Evolutionary conservation across 371 early-diverging fungal species (phyloP).

Genomic region (Mortierella sp.): DNA sequence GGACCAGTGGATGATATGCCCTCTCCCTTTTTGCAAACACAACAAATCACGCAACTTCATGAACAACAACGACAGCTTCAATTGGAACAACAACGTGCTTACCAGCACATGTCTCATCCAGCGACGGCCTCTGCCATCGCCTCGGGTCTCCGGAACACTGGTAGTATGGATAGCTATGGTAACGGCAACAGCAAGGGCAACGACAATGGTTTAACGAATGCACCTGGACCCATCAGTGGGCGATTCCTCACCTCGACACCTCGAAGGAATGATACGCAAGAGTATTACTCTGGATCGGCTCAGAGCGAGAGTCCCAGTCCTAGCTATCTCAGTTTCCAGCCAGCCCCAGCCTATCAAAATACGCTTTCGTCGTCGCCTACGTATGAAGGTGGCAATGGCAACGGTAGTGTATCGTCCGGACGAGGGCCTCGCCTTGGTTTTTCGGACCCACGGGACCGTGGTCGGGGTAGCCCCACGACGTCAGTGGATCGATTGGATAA

Average conservation of each 20-base stretch:
- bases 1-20: constrained; percentile 4
- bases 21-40: constrained; percentile 31
- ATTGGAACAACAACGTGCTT: constrained; percentile 38
- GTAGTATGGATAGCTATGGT: constrained; percentile 13
- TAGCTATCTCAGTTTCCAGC: constrained; percentile 19
- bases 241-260: constrained; percentile 34
- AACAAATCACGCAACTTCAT: constrained; percentile 34
- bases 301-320: constrained; percentile 17
- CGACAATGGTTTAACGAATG: background rate
- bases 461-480: no score
- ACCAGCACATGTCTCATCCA: constrained; percentile 20
- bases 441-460: constrained; percentile 29
- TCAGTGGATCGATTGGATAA: constrained; percentile 37
- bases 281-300: constrained; percentile 11
- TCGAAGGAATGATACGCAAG: constrained; percentile 21
- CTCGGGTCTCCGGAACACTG: constrained; percentile 14
- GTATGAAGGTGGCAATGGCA: no score
- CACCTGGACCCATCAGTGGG: constrained; percentile 1
- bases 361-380: no score
- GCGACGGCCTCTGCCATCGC: constrained; percentile 17
- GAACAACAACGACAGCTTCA: constrained; percentile 51
- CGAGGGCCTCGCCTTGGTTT: constrained; percentile 39
- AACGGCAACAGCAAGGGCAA: constrained; percentile 2
- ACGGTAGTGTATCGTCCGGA: no score
- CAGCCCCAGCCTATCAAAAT: constrained; percentile 32